Conservation (phyloP, 176 grass and related monocot species). For the Olyra latifolia region DNA sequence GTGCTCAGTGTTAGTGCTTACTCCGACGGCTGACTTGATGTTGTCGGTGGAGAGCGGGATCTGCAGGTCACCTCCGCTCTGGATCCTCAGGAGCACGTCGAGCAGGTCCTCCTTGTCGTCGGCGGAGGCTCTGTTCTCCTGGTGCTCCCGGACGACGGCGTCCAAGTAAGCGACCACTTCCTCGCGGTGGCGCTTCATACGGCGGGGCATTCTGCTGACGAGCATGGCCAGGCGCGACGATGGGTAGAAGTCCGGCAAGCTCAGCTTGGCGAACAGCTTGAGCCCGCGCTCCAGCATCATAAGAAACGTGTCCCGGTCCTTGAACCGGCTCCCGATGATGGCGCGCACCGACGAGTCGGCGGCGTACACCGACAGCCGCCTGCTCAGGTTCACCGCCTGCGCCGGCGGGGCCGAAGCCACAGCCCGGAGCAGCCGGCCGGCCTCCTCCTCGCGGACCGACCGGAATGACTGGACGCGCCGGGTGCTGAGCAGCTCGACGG, state of each 20-base stretch:
- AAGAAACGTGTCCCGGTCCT: conserved; percentile 13
- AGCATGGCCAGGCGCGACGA: conserved; percentile 34
- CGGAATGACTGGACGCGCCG: conserved; percentile 20
- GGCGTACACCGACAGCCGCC: background rate
- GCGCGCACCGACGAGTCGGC: conserved; percentile 23
- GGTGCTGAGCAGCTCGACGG: conserved; percentile 28
- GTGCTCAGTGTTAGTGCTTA: background rate
- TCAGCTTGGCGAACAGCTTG: conserved; percentile 29
- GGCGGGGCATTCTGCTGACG: background rate
- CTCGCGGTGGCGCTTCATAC: conserved; percentile 8
- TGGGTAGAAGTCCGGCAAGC: conserved; percentile 46
- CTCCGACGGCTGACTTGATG: conserved; percentile 32
- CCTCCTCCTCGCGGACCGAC: background rate
- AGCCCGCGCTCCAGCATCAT: background rate
- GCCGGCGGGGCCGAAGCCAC: background rate
- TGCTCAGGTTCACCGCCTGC: conserved; percentile 3
- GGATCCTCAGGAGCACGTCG: conserved; percentile 42
- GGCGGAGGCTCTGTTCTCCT: background rate
- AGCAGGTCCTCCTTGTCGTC: conserved; percentile 39
- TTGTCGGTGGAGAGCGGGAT: conserved; percentile 28
- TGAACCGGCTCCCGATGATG: conserved; percentile 13
- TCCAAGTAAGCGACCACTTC: conserved; percentile 4
- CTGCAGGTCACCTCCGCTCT: conserved; percentile 21
- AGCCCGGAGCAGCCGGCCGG: background rate
- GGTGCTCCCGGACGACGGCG: conserved; percentile 31